Percentiles rank a stretch among this genome's conserved stretches.
phyloP scores from a whole-genome alignment of 140 eudicot species.

The Bidens hawaiensis region DNA sequence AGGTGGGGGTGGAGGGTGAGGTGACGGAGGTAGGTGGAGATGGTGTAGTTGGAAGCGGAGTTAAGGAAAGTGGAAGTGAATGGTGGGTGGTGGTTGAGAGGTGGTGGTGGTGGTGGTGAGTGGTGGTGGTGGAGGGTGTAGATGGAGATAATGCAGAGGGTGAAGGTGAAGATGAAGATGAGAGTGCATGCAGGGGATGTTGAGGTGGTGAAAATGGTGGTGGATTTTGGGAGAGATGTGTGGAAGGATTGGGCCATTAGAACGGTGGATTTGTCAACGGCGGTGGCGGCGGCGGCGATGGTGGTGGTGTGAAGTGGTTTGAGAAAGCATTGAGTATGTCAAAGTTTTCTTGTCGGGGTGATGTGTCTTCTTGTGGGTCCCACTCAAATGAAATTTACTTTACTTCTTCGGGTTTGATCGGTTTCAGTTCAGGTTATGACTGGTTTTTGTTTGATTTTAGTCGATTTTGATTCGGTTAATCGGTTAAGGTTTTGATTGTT shows the following conservation, averaged over 20 bases:
- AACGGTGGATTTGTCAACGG: too few species aligned
- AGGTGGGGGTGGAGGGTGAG: constrained; percentile 90
- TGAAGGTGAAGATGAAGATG: constrained; percentile 40
- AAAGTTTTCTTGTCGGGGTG: constrained; percentile 22
- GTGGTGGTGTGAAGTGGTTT: constrained; percentile 1
- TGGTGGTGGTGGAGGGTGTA: constrained; percentile 29
- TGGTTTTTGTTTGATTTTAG: too few species aligned
- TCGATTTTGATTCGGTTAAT: too few species aligned
- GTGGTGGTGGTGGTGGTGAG: constrained; percentile 21
- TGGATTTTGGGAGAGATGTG: constrained; percentile 22
- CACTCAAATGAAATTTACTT: not conserved
- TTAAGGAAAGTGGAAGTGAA: constrained; percentile 44
- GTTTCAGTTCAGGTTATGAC: too few species aligned
- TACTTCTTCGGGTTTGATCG: too few species aligned
- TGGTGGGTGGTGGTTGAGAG: constrained; percentile 9
- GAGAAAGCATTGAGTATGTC: constrained; percentile 18
- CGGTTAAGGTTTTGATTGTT: too few species aligned
- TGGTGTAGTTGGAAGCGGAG: constrained; percentile 51
- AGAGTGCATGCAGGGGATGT: constrained; percentile 40
- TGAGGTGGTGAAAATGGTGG: too few species aligned
- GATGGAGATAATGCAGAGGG: constrained; percentile 31
- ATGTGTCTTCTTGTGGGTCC: constrained; percentile 26
- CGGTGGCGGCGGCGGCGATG: not conserved
- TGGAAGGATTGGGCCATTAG: constrained; percentile 32
- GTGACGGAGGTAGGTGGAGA: constrained; percentile 72